Percentiles rank a stretch among this genome's conserved stretches.
These are phyloP conservation scores for Elongisporangium undulatum DNA, from an alignment of 352 stramenopile genomes.

Conservation along the genomic window DNA sequence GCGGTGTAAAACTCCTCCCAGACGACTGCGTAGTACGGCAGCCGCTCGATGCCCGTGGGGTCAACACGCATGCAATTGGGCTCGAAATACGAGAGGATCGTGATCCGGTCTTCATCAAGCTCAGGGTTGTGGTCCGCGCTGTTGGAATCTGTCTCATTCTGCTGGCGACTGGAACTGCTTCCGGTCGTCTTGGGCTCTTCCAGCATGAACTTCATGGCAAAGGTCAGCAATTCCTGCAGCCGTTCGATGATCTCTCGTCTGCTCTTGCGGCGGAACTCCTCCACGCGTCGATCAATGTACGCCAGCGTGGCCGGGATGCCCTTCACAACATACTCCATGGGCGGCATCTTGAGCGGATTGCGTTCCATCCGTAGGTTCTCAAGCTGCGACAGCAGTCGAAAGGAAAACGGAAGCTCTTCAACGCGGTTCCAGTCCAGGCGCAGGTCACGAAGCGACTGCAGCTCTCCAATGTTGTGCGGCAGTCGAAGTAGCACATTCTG, in stretches of 20 bases:
- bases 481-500: conserved; percentile 39
- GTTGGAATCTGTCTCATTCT: neutral
- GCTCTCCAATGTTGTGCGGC: conserved; percentile 43
- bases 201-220: conserved; percentile 19
- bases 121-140: neutral
- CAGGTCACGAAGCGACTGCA: conserved; percentile 38
- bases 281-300: conserved; percentile 52
- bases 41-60: conserved; percentile 22
- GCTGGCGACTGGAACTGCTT: neutral
- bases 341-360: conserved; percentile 50
- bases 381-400: conserved; percentile 31
- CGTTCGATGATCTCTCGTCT: conserved; percentile 43
- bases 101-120: conserved; percentile 12
- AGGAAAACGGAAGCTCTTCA: conserved; percentile 59
- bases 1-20: conserved; percentile 48
- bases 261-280: conserved; percentile 37
- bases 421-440: conserved; percentile 64
- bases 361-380: conserved; percentile 48
- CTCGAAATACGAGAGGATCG: conserved; percentile 42
- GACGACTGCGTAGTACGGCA: conserved; percentile 52
- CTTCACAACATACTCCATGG: conserved; percentile 38
- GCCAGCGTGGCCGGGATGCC: conserved; percentile 39
- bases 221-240: conserved; percentile 34
- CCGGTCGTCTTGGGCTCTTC: neutral
- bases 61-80: conserved; percentile 33